phyloP scores from a whole-genome alignment of 768 basidiomycete species.

The Amanita inopinata region DNA sequence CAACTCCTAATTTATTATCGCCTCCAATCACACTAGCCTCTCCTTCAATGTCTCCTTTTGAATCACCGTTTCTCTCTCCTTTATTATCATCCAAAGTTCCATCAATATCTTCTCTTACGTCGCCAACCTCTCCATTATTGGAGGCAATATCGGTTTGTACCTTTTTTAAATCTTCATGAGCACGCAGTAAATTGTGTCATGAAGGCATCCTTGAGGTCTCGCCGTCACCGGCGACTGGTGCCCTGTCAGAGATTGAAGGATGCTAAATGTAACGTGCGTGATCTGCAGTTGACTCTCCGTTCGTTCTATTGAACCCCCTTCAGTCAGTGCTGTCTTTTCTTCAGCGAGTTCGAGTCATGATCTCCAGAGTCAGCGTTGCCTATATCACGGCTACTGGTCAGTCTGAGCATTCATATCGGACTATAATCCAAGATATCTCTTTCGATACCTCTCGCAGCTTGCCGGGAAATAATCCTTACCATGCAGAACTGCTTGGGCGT shows the following conservation, averaged over 20 bases:
- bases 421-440: slow-evolving; percentile 30
- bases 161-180: neutral
- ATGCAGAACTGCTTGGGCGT: slow-evolving; percentile 45
- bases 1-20: neutral
- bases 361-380: slow-evolving; percentile 19
- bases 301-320: slow-evolving; percentile 1
- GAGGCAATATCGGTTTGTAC: slow-evolving; percentile 33
- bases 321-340: slow-evolving; percentile 42
- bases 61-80: slow-evolving; percentile 17
- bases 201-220: slow-evolving; percentile 39
- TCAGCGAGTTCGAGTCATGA: slow-evolving; percentile 29
- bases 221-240: slow-evolving; percentile 27
- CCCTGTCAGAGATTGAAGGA: slow-evolving; percentile 31
- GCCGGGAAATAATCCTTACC: slow-evolving; percentile 30
- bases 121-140: slow-evolving; percentile 29
- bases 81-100: slow-evolving; percentile 18
- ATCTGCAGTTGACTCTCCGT: neutral
- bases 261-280: slow-evolving; percentile 27
- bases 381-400: slow-evolving; percentile 36
- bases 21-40: slow-evolving; percentile 12
- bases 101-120: slow-evolving; percentile 13
- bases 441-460: slow-evolving; percentile 40
- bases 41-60: slow-evolving; percentile 13
- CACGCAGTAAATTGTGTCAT: slow-evolving; percentile 3
- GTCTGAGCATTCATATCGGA: slow-evolving; percentile 29